Evolutionary conservation across 768 basidiomycete genomes (phyloP), one percentile per base, ranked within the genome.

Genomic region (Boletus subparvulus): DNA sequence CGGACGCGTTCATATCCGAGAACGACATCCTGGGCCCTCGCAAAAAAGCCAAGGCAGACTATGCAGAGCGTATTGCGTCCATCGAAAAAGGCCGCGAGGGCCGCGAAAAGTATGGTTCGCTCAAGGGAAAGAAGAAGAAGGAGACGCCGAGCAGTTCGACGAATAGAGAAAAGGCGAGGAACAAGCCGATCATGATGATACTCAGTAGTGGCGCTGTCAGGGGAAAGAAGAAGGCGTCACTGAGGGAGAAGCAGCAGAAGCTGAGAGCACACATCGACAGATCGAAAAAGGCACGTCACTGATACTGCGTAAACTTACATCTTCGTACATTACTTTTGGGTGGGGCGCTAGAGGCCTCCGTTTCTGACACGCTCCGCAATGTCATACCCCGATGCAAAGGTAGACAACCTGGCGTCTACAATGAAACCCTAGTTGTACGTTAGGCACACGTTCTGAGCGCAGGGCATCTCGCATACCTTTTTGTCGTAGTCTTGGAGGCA

Each of bases 171-270:
- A 97, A 97, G 83, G 83, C 86, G 39, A 83, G 89, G 69, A 94
- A 95, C 72, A 97, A 98, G 72, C 94, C 94, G 26, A 82, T 96
- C 62, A 95, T 96, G 94, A 94, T 93, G 92, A 86, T 92, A 52
- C 74, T 93, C 59, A 80, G 86, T 48, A 91, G 88, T 56, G 81
- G 80, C 1, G 84, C 85, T 2, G 89, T 93, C n/a, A 78, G 79
- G 61, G 78, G 89, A 1, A 93, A 94, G 77, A 92, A 90, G 77
- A 91, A 88, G 75, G 86, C 85, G 24, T 88, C 86, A 1, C 70
- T 94, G 64, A 78, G 85, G 62, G 87, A 93, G 58, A 94, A 93
- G 71, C 92, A 94, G 71, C 84, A 80, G 64, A 86, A 84, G 70
- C 66, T 92, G 62, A 75, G 90, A 50, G 85, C 84, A 56, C 91